Base-by-base conservation (phyloP, 2,329 filamentous ascomycete species). In the Colletotrichum spinosum region DNA sequence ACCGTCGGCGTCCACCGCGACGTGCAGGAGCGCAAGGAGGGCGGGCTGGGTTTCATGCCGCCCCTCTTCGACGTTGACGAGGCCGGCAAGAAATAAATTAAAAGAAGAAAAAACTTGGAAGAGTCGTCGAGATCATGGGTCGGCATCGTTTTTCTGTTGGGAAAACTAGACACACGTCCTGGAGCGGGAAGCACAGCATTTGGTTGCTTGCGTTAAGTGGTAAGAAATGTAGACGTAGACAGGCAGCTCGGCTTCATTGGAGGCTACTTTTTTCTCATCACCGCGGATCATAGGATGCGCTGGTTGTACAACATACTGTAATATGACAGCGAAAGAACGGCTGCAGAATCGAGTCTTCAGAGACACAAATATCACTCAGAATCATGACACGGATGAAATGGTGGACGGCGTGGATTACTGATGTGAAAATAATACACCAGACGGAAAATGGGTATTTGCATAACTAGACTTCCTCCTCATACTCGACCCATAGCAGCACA, bases 41-140 rank as follows among this genome's bases (percentile, higher is more conserved):
- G 86, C 2, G 63, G 63, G 2, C 86, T 88, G 84, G 84, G 80
- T 0, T 88, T 88, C 65, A 88, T 88, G 86, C 86, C 86, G 35
- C 77, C 80, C 11, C 71, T 87, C 70, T 69, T 69, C 12, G 64
- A 69, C 39, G 50, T 69, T 2, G 48, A 68, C 41, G 25, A 17
- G 41, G 62, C 61, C 11, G 49, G 62, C n/a, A 58, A 51, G 44
- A 53, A 64, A n/a, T 65, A 17, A 37, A 41, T 8, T 25, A 25
- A 25, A 25, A 25, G 25, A 25, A 25, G 4, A 25, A 25, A 25
- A 25, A 25, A 25, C 25, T 5, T 25, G 25, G 25, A 25, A 25
- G 25, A 25, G 1, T 25, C 25, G 4, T 25, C 25, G 25, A 25
- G 25, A 25, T 25, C 25, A 25, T 25, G 25, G 25, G 25, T 25